phyloP scores from a whole-genome alignment of 108 stramenopile genomes.

The Stephanodiscus triporus region DNA sequence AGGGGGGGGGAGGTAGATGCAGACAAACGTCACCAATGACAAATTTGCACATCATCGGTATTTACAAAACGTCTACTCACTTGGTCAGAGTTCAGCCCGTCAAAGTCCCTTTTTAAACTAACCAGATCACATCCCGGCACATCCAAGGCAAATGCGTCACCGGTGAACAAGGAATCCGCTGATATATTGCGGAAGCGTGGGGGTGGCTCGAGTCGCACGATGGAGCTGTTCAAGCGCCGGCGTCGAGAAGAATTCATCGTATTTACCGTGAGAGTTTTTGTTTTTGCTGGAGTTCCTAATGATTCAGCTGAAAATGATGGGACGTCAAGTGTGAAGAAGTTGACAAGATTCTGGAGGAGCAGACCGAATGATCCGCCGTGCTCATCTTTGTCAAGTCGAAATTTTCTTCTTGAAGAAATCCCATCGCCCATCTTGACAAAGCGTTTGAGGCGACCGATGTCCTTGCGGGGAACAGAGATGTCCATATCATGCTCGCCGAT shows the following conservation, averaged over 20 bases:
- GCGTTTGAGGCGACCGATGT: constrained; percentile 52
- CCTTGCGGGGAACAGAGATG: constrained; percentile 50
- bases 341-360: constrained; percentile 76
- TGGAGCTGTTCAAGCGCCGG: constrained; percentile 46
- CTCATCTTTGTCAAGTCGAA: constrained; percentile 82
- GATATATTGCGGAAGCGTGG: constrained; percentile 27
- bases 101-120: constrained; percentile 60
- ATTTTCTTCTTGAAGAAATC: constrained; percentile 16
- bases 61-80: background rate
- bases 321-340: constrained; percentile 54
- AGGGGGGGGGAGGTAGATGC: background rate
- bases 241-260: constrained; percentile 34
- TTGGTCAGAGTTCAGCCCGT: constrained; percentile 69
- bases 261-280: constrained; percentile 39
- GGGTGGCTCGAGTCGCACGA: constrained; percentile 29
- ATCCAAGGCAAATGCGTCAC: background rate
- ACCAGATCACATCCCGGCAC: constrained; percentile 67
- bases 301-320: constrained; percentile 52
- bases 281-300: constrained; percentile 43
- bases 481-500: constrained; percentile 46
- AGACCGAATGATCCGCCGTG: constrained; percentile 60
- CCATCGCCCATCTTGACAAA: constrained; percentile 30
- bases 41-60: background rate
- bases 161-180: constrained; percentile 33
- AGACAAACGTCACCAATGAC: background rate